Conservation (phyloP, 1,284 basidiomycete species). For the Rhodotorula sp. region DNA sequence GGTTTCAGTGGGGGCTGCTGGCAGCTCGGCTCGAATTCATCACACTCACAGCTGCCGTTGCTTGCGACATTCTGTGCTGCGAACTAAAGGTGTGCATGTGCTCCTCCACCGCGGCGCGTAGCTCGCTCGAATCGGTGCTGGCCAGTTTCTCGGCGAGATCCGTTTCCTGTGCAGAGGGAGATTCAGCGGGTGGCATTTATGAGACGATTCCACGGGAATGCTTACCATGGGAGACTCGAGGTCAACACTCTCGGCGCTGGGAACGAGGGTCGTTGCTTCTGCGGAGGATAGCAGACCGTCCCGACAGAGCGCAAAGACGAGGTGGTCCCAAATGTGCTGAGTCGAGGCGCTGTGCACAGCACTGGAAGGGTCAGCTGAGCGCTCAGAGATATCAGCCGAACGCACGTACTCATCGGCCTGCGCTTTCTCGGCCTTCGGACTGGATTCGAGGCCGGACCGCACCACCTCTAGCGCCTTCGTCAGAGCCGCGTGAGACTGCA, state of each 20-base stretch:
- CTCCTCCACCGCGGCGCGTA: conserved; percentile 5
- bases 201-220: not conserved
- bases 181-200: not conserved
- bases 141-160: not conserved
- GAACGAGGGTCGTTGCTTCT: not conserved
- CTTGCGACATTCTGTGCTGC: not conserved
- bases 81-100: not conserved
- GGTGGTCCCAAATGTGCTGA: not conserved
- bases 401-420: conserved; percentile 17
- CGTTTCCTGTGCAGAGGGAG: not conserved
- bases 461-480: not conserved
- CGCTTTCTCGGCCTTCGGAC: not conserved
- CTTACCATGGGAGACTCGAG: conserved; percentile 2
- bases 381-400: too few species aligned
- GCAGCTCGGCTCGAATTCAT: not conserved
- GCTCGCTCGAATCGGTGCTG: not conserved
- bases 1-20: too few species aligned
- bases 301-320: conserved; percentile 20
- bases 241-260: not conserved
- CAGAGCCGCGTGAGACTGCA: not conserved
- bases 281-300: conserved; percentile 9
- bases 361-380: too few species aligned
- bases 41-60: conserved; percentile 2
- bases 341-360: not conserved
- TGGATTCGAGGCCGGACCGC: too few species aligned